These are phyloP conservation scores for Populus tomentosa DNA, from an alignment of 441 rosid species.

Conservation along the genomic window DNA sequence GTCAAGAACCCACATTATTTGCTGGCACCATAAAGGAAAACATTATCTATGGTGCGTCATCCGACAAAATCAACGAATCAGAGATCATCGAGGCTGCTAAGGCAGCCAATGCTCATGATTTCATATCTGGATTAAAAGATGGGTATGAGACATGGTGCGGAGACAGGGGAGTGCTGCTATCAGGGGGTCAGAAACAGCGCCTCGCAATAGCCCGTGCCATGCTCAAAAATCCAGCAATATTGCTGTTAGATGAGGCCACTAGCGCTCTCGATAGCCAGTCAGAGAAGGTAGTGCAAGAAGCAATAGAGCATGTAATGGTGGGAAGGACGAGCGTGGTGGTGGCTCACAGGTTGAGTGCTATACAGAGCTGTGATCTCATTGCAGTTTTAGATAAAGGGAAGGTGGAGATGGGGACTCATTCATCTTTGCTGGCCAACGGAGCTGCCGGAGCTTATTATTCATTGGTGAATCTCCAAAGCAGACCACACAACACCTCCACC, in stretches of 20 bases:
- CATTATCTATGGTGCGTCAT: constrained; percentile 40
- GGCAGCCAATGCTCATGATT: constrained; percentile 75
- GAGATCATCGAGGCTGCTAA: constrained; percentile 53
- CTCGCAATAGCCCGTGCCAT: constrained; percentile 72
- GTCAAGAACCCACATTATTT: constrained; percentile 71
- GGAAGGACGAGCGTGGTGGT: constrained; percentile 79
- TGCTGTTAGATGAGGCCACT: constrained; percentile 71
- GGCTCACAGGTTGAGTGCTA: constrained; percentile 69
- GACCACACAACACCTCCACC: not conserved
- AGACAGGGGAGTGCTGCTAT: constrained; percentile 62
- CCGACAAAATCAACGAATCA: constrained; percentile 28
- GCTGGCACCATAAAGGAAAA: constrained; percentile 59
- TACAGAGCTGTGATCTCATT: constrained; percentile 51
- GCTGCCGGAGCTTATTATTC: constrained; percentile 52
- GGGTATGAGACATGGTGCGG: constrained; percentile 70
- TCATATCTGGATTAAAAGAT: constrained; percentile 43
- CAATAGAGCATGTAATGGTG: constrained; percentile 66
- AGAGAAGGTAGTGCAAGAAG: constrained; percentile 66
- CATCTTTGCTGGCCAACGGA: constrained; percentile 48
- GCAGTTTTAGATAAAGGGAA: constrained; percentile 53
- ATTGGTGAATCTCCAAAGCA: constrained; percentile 47
- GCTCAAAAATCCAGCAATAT: constrained; percentile 44
- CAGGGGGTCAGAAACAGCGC: constrained; percentile 78
- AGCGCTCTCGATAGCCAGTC: constrained; percentile 72
- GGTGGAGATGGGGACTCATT: constrained; percentile 61